These are phyloP conservation scores for Lactarius hengduanensis DNA, from an alignment of 768 basidiomycete species.

Conservation along the genomic window DNA sequence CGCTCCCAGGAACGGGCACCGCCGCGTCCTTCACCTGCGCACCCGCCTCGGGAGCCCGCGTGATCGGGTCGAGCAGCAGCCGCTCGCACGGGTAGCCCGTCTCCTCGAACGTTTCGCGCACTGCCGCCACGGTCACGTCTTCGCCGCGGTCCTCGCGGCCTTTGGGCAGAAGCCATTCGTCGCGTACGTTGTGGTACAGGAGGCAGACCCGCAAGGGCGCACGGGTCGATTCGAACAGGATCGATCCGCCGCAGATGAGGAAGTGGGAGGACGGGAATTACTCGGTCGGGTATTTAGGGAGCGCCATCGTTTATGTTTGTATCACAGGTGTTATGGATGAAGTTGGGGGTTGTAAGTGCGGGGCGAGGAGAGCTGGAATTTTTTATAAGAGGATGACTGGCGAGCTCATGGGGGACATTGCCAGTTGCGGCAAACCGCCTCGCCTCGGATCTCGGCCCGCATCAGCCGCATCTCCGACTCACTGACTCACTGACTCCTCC, in stretches of 20 bases:
- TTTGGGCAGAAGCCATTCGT: conserved; percentile 52
- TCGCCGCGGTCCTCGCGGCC: conserved; percentile 62
- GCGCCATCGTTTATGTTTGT: background rate
- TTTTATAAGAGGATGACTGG: background rate
- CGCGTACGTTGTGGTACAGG: conserved; percentile 32
- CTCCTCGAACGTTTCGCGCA: conserved; percentile 66
- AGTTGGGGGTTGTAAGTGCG: background rate
- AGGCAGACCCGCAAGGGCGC: conserved; percentile 34
- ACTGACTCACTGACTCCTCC: too few species aligned
- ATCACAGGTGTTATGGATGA: background rate
- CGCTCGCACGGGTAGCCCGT: conserved; percentile 57
- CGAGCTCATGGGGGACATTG: background rate
- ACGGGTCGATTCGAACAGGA: conserved; percentile 31
- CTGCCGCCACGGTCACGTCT: conserved; percentile 47
- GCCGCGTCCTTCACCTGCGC: conserved; percentile 38
- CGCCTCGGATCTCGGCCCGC: background rate
- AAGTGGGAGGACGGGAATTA: conserved; percentile 27
- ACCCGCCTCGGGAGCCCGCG: conserved; percentile 53
- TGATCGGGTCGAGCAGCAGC: conserved; percentile 50
- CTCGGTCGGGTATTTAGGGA: conserved; percentile 13
- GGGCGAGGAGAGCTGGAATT: background rate
- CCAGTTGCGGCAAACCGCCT: background rate
- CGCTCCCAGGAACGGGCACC: conserved; percentile 29
- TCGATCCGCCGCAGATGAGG: conserved; percentile 35
- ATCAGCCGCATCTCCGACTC: too few species aligned